Base-by-base conservation (phyloP, 2,329 filamentous ascomycete genomes). In the Stylonectria norvegica region DNA sequence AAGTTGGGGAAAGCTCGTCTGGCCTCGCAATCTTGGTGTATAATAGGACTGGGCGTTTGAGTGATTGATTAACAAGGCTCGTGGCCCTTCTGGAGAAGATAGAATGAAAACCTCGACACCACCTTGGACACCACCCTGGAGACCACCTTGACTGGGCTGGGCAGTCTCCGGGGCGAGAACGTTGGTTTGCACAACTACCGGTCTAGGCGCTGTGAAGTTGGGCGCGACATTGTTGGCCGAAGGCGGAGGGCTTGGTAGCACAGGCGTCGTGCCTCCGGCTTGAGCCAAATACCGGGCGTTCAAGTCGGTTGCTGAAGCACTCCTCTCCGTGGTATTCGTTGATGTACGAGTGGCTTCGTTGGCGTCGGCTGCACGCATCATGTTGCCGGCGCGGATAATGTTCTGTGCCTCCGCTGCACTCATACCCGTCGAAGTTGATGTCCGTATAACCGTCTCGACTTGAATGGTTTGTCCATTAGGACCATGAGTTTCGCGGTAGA, bases 101-200 rank as follows among this genome's bases (percentile, higher is more conserved):
- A 84, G 57, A 17, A 84, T 73, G 49, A 82, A 83, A 2, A 82
- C 75, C 43, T 78, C 73, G 0, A 72, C 66, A 2, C n/a, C n/a
- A n/a, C n/a, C n/a, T n/a, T n/a, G n/a, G n/a, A n/a, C n/a, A n/a
- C n/a, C n/a, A n/a, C n/a, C n/a, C n/a, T n/a, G n/a, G n/a, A n/a
- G n/a, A n/a, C n/a, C n/a, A n/a, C 57, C 60, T 17, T 63, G 63
- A 20, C 57, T 56, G 14, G 58, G 34, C 46, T 47, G 47, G 36
- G 43, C 43, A 38, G 36, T 48, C 40, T 34, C 37, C 27, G 22
- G 48, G 42, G 9, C 38, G n/a, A 54, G 34, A 32, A 48, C 58
- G 42, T 57, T 60, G 27, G 57, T 47, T 36, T 52, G n/a, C n/a
- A n/a, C 56, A 18, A 57, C 61, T 9, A 50, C 50, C 15, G 65